phyloP scores from a whole-genome alignment of 805 yeast genomes.

The Myxozyma monticola region DNA sequence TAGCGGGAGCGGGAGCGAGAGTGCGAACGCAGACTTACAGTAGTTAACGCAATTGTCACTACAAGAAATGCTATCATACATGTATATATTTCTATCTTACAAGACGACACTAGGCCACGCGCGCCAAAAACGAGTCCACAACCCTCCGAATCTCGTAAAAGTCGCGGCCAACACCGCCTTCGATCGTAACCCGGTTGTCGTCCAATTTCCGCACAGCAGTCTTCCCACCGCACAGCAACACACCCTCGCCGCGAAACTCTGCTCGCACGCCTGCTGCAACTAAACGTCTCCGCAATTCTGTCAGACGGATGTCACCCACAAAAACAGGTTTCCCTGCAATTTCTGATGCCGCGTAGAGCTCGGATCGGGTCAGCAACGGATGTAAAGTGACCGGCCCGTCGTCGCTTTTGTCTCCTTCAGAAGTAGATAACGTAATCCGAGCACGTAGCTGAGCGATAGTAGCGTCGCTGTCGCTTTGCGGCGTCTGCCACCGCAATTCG shows the following conservation, averaged over 20 bases:
- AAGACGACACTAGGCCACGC: conserved; percentile 4
- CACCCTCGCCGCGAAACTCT: conserved; percentile 91
- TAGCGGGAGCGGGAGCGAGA: too few species aligned
- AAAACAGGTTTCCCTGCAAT: conserved; percentile 49
- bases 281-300: conserved; percentile 71
- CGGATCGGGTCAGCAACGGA: neutral
- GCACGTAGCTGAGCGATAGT: conserved; percentile 83
- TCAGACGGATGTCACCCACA: conserved; percentile 84
- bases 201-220: conserved; percentile 74
- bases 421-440: conserved; percentile 40
- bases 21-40: too few species aligned
- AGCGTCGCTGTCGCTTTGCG: conserved; percentile 70
- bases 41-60: neutral
- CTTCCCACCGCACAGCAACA: conserved; percentile 71
- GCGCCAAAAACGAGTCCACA: conserved; percentile 49
- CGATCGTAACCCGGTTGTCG: conserved; percentile 81
- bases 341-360: neutral
- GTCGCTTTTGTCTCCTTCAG: neutral
- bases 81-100: neutral
- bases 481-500: conserved; percentile 75
- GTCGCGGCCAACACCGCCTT: conserved; percentile 72
- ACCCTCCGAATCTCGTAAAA: conserved; percentile 76
- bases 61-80: neutral
- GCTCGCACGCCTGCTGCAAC: conserved; percentile 63
- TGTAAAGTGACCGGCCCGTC: neutral